Base-by-base conservation (phyloP, 768 basidiomycete species). In the Naganishia vishniacii region DNA sequence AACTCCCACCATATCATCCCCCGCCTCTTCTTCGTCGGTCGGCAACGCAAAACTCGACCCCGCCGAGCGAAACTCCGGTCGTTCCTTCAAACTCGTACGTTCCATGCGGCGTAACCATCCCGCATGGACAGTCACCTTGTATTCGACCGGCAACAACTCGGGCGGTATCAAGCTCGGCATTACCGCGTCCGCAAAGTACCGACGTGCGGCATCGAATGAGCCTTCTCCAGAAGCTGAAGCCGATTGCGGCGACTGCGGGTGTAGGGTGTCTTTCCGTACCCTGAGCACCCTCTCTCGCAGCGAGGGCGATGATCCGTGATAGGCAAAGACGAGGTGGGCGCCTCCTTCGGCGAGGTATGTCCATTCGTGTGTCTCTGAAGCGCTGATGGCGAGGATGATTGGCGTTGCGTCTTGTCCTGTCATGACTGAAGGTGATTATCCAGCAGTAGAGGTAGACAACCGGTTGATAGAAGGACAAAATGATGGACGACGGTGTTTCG, bases 311-410 rank as follows among this genome's bases (percentile, higher is more conserved):
- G 34, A 13, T 0, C 91, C 89, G 11, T 71, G 68, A 72, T 93
- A 94, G 8, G 88, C 84, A 76, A 92, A 89, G 16, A 97, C 90
- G 69, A 91, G 84, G 6, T 89, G 88, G 20, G 90, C 88, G 20
- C 88, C 90, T n/a, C 94, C 94, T 79, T 97, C 94, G 0, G 90
- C 86, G 23, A 91, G 79, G 73, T 97, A 98, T 67, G 73, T 78
- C 92, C 93, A 98, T 75, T 56, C 20, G 34, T 23, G n/a, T 9
- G 53, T 37, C 4, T 32, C 18, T 3, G 53, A 56, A 0, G 20
- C 7, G 25, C 34, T 7, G 6, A 56, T 6, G 2, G 53, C 49
- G n/a, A n/a, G n/a, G n/a, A n/a, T n/a, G n/a, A n/a, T n/a, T n/a
- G n/a, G n/a, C n/a, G n/a, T n/a, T n/a, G n/a, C n/a, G n/a, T n/a